These are phyloP conservation scores for Galeopsis tetrahit DNA, from an alignment of 257 asterid species.

Conservation along the genomic window DNA sequence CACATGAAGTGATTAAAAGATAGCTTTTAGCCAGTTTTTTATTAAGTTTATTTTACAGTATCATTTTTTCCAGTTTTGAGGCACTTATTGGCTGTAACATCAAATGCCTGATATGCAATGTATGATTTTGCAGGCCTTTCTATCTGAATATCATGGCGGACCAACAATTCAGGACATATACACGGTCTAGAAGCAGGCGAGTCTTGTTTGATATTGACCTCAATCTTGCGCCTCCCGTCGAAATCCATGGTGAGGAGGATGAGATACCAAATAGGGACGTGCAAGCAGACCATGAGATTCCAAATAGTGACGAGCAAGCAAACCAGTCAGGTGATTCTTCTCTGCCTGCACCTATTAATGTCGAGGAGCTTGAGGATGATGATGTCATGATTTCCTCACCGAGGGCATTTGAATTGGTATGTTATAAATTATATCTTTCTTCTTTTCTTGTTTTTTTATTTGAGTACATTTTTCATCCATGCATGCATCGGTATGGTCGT, in stretches of 20 bases:
- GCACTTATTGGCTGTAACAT: background rate
- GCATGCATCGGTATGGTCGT: conserved; percentile 11
- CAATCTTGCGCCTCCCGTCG: conserved; percentile 52
- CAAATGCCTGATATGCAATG: conserved; percentile 19
- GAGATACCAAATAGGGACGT: too few relatives aligned
- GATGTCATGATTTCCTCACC: conserved; percentile 67
- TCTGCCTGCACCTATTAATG: conserved; percentile 48
- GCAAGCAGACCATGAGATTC: too few relatives aligned
- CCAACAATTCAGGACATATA: conserved; percentile 34
- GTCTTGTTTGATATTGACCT: conserved; percentile 50
- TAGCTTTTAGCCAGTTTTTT: background rate
- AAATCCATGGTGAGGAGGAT: conserved; percentile 33
- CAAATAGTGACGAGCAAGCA: too few relatives aligned
- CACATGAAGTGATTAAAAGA: background rate
- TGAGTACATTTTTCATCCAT: background rate
- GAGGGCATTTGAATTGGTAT: conserved; percentile 59
- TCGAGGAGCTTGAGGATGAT: conserved; percentile 53
- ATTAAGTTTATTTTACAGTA: background rate
- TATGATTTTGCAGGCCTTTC: conserved; percentile 31
- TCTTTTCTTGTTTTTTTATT: background rate
- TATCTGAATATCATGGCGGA: conserved; percentile 42
- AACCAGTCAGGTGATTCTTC: background rate
- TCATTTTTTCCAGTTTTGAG: conserved; percentile 1
- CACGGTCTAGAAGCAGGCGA: conserved; percentile 46
- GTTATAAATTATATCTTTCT: background rate